Base-by-base conservation (phyloP, 192 early-diverging fungal genomes). In the Kappamyces sp. region DNA sequence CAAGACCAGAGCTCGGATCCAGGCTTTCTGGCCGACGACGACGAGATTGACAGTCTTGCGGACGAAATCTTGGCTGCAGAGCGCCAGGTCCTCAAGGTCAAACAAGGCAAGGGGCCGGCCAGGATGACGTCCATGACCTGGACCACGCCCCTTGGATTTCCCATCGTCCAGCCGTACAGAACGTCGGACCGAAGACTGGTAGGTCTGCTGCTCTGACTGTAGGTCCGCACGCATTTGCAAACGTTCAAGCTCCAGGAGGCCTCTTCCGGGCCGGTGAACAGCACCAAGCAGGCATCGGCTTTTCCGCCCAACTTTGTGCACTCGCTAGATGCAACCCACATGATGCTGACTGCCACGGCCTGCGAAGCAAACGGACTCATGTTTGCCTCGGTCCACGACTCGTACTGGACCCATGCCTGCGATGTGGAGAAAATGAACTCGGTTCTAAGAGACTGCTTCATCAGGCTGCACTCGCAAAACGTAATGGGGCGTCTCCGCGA, bases 221-320 rank as follows among this genome's bases (percentile, higher is more conserved):
- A 62, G 35, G 47, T 93, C 32, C 66, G 71, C n/a, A 98, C 95
- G 12, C 61, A 79, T 8, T 71, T 96, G 44, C 93, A 96, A 72
- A 82, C 79, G 33, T 72, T 95, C 36, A 80, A 71, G 7, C 77
- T 98, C 42, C 64, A 63, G 32, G 91, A 98, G 70, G 63, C 78
- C 1, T 75, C 79, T 50, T 73, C 78, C 12, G 73, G 88, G 34
- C 89, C 92, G 13, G 91, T 96, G 32, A 91, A 98, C 76, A 67
- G 84, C 9, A 78, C 78, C 54, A 98, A 96, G 77, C 95, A 98
- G 68, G 85, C 87, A 42, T 89, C 89, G 1, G 95, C 95, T 1
- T 98, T 98, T 78, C 95, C 95, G 40, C 95, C 95, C 33, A 98
- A 98, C 78, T 98, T 91, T 77, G 90, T 98, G 67, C 95, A 98